These are phyloP conservation scores for Zelopaecilomyces penicillatus DNA, from an alignment of 2,329 filamentous ascomycete genomes.

Conservation along the genomic window DNA sequence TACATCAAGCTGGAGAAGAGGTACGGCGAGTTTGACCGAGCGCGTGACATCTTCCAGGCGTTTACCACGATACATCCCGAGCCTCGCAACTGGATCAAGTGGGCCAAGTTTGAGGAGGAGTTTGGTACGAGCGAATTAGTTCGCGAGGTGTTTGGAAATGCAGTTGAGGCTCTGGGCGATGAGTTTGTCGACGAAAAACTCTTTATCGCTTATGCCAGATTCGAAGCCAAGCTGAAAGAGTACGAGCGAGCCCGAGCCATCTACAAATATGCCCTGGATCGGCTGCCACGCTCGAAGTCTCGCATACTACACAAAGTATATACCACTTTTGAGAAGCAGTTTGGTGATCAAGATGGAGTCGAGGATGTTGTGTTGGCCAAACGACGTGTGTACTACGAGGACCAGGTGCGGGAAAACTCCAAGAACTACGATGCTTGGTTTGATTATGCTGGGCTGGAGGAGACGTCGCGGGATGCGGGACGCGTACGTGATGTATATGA, in stretches of 20 bases:
- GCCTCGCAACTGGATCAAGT: constrained; percentile 96
- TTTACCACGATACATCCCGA: constrained; percentile 93
- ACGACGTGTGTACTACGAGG: constrained; percentile 85
- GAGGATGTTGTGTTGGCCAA: constrained; percentile 96
- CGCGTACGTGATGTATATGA: constrained; percentile 90
- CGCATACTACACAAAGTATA: constrained; percentile 84
- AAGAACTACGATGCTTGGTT: constrained; percentile 98
- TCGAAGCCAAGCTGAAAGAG: constrained; percentile 90
- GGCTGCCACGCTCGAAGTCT: constrained; percentile 80
- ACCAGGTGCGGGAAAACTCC: constrained; percentile 84
- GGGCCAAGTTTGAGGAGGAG: constrained; percentile 95
- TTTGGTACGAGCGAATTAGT: constrained; percentile 87
- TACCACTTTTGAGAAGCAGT: constrained; percentile 97
- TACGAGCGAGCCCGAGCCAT: constrained; percentile 89
- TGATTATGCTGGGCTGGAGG: constrained; percentile 86
- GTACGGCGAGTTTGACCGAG: constrained; percentile 84
- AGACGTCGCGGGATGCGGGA: constrained; percentile 72
- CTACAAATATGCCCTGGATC: constrained; percentile 92
- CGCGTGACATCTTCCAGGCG: constrained; percentile 79
- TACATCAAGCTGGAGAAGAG: constrained; percentile 97
- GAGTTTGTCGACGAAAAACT: constrained; percentile 94
- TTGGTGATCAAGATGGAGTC: constrained; percentile 84
- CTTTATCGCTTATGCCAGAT: constrained; percentile 92
- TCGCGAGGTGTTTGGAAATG: constrained; percentile 80
- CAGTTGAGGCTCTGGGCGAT: constrained; percentile 83